phyloP scores from a whole-genome alignment of 2,329 filamentous ascomycete species.

The Acarospora socialis region DNA sequence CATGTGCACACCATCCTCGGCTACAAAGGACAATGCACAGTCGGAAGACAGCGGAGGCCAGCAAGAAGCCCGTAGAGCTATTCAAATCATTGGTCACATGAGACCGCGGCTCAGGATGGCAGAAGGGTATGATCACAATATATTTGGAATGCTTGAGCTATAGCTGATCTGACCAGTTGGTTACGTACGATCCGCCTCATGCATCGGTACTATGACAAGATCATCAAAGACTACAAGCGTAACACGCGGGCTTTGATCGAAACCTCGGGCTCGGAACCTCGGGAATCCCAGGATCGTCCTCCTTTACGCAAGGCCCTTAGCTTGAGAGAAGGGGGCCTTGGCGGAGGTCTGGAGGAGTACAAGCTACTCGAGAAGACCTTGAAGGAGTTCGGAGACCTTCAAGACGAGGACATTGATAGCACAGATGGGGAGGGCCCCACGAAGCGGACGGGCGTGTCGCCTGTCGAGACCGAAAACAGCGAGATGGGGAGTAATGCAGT shows the following conservation, averaged over 20 bases:
- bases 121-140: too few relatives aligned
- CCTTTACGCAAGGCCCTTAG: slow-evolving; percentile 17
- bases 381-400: slow-evolving; percentile 25
- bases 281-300: slow-evolving; percentile 17
- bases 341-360: slow-evolving; percentile 25
- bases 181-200: slow-evolving; percentile 30
- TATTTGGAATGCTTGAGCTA: too few relatives aligned
- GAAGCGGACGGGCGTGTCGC: slow-evolving; percentile 13
- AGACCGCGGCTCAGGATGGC: slow-evolving; percentile 27
- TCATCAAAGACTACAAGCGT: slow-evolving; percentile 25
- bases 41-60: slow-evolving; percentile 16
- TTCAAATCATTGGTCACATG: slow-evolving; percentile 27
- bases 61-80: slow-evolving; percentile 23
- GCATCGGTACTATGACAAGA: slow-evolving; percentile 27
- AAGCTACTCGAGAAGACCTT: slow-evolving; percentile 29
- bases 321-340: slow-evolving; percentile 21
- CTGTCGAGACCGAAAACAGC: slow-evolving; percentile 20
- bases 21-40: slow-evolving; percentile 17
- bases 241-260: slow-evolving; percentile 21
- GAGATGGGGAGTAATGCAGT: slow-evolving; percentile 28
- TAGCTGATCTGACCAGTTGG: too few relatives aligned
- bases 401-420: slow-evolving; percentile 24
- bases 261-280: slow-evolving; percentile 14
- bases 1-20: too few relatives aligned
- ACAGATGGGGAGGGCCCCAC: slow-evolving; percentile 24